phyloP scores from a whole-genome alignment of 106 monocot genomes.

The Apostasia shenzhenica region DNA sequence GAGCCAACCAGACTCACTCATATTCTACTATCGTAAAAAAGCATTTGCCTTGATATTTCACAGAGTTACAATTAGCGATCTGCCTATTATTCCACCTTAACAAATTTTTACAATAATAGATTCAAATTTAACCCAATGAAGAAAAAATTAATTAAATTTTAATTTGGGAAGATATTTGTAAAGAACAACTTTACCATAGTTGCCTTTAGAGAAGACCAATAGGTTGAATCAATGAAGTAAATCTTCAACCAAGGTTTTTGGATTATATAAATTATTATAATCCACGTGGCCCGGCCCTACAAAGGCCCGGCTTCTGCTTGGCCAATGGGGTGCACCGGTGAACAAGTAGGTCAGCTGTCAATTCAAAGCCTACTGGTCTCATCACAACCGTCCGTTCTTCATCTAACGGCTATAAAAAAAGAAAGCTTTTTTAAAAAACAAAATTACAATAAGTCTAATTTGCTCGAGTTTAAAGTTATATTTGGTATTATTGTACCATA shows the following conservation, averaged over 20 bases:
- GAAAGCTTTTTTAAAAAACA: no score
- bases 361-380: not conserved
- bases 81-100: no score
- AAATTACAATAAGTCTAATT: no score
- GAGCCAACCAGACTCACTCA: no score
- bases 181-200: not conserved
- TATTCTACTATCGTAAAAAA: no score
- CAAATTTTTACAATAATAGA: no score
- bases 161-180: not conserved
- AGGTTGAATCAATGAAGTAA: not conserved
- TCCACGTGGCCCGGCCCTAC: slow-evolving; percentile 1
- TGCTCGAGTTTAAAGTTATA: no score
- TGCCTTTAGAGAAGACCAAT: not conserved
- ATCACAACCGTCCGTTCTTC: slow-evolving; percentile 1
- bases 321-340: slow-evolving; percentile 1
- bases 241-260: not conserved
- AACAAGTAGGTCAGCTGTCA: slow-evolving; percentile 8
- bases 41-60: no score
- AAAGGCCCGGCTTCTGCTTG: not conserved
- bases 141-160: no score
- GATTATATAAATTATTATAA: not conserved
- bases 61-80: no score
- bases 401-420: not conserved
- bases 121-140: no score
- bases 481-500: no score